A percentile compares a stretch with the other conserved stretches of the same genome.
These are phyloP conservation scores for Fraxinus americana DNA, from an alignment of 257 asterid species.

Conservation along the genomic window DNA sequence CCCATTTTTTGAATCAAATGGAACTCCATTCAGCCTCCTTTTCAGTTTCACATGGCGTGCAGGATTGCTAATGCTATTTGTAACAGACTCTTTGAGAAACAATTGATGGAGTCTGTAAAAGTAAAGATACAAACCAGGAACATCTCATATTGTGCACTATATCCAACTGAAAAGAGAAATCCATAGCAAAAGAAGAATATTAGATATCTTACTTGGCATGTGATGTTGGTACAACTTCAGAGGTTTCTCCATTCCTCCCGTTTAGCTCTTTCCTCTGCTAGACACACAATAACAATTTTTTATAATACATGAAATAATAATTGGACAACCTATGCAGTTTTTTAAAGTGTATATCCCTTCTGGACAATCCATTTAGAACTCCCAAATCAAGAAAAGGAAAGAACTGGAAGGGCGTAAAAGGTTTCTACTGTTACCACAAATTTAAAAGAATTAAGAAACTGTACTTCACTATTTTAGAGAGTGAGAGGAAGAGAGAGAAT, in stretches of 20 bases:
- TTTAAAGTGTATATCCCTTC: background rate
- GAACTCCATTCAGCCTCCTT: constrained; percentile 80
- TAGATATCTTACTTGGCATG: constrained; percentile 72
- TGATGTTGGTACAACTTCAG: constrained; percentile 59
- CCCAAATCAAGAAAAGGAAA: constrained; percentile 3
- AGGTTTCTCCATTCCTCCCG: constrained; percentile 69
- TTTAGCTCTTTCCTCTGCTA: constrained; percentile 74
- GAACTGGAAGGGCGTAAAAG: background rate
- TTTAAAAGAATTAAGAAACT: background rate
- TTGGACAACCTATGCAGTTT: constrained; percentile 15
- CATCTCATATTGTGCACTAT: constrained; percentile 6
- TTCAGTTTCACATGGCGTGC: constrained; percentile 65
- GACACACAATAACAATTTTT: constrained; percentile 15
- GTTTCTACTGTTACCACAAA: background rate
- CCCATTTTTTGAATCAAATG: constrained; percentile 65
- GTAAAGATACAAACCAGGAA: constrained; percentile 17
- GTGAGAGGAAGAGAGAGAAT: no score
- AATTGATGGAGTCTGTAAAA: constrained; percentile 80
- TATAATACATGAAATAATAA: constrained; percentile 14
- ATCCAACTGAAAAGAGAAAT: constrained; percentile 15
- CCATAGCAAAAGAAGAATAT: constrained; percentile 21
- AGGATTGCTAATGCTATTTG: constrained; percentile 53
- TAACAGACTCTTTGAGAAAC: constrained; percentile 71
- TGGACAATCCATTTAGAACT: background rate
- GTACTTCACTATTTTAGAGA: background rate